Evolutionary conservation across 2,329 filamentous ascomycete genomes (phyloP), one percentile per base, ranked within the genome.

Genomic region (Didymosphaeria variabile): DNA sequence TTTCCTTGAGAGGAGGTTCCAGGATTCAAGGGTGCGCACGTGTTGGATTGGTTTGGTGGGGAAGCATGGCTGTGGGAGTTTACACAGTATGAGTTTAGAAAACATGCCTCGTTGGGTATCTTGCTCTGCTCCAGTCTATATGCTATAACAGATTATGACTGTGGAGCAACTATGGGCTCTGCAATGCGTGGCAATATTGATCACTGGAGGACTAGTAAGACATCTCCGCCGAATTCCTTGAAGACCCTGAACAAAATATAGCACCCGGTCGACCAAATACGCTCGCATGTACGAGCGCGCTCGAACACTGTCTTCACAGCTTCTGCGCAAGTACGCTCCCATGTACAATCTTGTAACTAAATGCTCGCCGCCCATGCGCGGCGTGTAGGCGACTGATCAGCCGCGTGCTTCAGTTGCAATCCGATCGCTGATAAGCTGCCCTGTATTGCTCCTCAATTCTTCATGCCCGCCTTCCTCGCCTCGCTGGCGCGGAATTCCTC

Each of bases 401-500:
- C 19, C 12, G 12, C 13, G 29, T 31, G 45, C 21, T 31, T 17
- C 40, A 47, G 21, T 1, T 17, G 5, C 10, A 44, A 10, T 9
- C 12, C 9, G 6, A 45, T 45, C 10, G 19, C 21, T 21, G 42
- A 8, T 17, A 29, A 5, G 29, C 15, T 17, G 15, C 34, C 15
- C 8, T 19, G 15, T 19, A 12, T 29, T 10, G 34, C 26, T 6
- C 21, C 17, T 34, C 26, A 55, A 7, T 32, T 60, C 8, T 49
- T 62, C 57, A 17, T 31, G 9, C 53, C 53, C 15, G 40, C 52
- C 44, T 61, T 56, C 40, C 63, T 69, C 7, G 58, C 60, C 31
- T 64, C 64, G 52, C 36, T 59, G 46, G 64, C 57, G 42, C 67
- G 65, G 36, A 62, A 57, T 61, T 73, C 79, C 59, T 79, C 77